These are phyloP conservation scores for Colletotrichum simmondsii DNA, from an alignment of 2,329 filamentous ascomycete genomes.

Conservation along the genomic window DNA sequence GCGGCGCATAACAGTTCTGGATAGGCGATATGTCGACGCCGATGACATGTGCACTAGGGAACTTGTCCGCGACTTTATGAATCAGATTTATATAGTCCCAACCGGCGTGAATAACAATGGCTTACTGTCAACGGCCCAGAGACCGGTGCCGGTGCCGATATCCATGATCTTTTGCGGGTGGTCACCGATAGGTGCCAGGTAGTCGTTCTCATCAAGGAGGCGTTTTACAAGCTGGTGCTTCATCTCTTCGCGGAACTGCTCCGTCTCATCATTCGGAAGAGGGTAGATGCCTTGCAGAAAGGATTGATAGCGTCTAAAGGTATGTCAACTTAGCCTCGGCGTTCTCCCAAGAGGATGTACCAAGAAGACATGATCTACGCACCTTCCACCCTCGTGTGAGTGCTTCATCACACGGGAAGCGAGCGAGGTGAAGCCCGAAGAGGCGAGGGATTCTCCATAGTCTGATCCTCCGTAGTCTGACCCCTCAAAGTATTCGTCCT, in stretches of 20 bases:
- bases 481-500: constrained; percentile 37
- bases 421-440: constrained; percentile 54
- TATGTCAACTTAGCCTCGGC: constrained; percentile 10
- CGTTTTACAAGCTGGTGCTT: constrained; percentile 62
- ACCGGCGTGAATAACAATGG: constrained; percentile 1
- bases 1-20: constrained; percentile 60
- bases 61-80: constrained; percentile 54
- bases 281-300: constrained; percentile 59
- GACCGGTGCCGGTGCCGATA: constrained; percentile 60
- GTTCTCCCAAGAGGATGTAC: background rate
- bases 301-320: constrained; percentile 59
- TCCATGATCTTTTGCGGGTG: constrained; percentile 61
- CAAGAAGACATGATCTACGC: background rate
- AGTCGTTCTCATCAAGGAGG: constrained; percentile 53
- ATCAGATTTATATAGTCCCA: constrained; percentile 5
- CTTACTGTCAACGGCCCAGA: constrained; percentile 67
- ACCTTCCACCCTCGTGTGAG: constrained; percentile 35
- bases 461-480: constrained; percentile 50
- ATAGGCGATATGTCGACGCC: constrained; percentile 57
- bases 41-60: constrained; percentile 56
- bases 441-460: constrained; percentile 48
- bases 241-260: constrained; percentile 60
- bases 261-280: constrained; percentile 63
- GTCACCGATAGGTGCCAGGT: constrained; percentile 55
- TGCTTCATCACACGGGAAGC: constrained; percentile 36